Conservation (phyloP, 179 eudicot genomes). For the Actinidia chinensis region DNA sequence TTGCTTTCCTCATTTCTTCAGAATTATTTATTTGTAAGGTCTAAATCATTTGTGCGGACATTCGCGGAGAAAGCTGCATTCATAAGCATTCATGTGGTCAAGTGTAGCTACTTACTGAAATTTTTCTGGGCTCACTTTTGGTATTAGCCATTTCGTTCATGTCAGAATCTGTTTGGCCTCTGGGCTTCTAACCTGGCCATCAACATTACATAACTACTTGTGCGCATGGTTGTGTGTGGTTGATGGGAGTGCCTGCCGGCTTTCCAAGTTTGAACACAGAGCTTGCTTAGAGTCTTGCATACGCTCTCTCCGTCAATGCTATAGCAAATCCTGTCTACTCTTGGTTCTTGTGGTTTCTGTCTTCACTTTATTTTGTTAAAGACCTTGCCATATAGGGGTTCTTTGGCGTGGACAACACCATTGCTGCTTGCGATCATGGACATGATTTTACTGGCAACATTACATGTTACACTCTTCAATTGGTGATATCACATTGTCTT, state of each 20-base stretch:
- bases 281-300: slow-evolving; percentile 85
- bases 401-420: slow-evolving; percentile 73
- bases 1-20: slow-evolving; percentile 14
- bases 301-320: slow-evolving; percentile 70
- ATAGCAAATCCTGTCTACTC: slow-evolving; percentile 95
- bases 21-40: slow-evolving; percentile 42
- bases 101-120: slow-evolving; percentile 61
- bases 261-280: slow-evolving; percentile 95
- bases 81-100: slow-evolving; percentile 82
- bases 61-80: slow-evolving; percentile 80
- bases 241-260: slow-evolving; percentile 99
- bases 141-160: slow-evolving; percentile 48
- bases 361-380: slow-evolving; percentile 49
- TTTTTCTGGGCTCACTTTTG: slow-evolving; percentile 70
- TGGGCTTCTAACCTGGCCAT: slow-evolving; percentile 48
- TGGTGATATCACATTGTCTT: slow-evolving; percentile 68
- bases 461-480: slow-evolving; percentile 69
- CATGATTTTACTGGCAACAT: slow-evolving; percentile 53
- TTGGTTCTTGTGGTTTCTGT: slow-evolving; percentile 59
- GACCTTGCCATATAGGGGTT: slow-evolving; percentile 63
- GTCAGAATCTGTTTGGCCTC: slow-evolving; percentile 41
- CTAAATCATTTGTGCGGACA: slow-evolving; percentile 74
- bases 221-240: slow-evolving; percentile 94
- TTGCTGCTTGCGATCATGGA: slow-evolving; percentile 74
- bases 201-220: slow-evolving; percentile 59